Evolutionary conservation across 768 basidiomycete genomes (phyloP).

Genomic region (Dentipellis sp.): DNA sequence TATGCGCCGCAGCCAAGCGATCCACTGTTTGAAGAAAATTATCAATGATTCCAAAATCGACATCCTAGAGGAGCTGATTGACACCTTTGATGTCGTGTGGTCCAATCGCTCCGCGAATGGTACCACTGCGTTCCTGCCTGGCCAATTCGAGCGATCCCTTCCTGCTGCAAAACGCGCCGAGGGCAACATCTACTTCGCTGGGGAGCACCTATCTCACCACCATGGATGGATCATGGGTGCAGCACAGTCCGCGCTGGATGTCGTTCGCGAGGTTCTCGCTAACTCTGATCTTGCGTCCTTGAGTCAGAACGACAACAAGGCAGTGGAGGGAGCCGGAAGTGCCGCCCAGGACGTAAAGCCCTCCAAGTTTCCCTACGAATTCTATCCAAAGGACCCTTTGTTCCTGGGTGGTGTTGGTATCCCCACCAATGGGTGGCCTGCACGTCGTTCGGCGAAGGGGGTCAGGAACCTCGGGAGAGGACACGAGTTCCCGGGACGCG

Average conservation of each 20-base stretch:
- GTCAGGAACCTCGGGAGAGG: neutral
- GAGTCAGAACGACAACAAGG: neutral
- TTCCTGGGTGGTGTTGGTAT: neutral
- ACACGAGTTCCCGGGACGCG: too few species aligned
- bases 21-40: conserved; percentile 15
- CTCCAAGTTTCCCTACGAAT: neutral
- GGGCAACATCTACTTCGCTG: conserved; percentile 19
- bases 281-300: neutral
- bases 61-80: neutral
- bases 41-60: conserved; percentile 7
- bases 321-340: neutral
- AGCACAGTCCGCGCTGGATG: conserved; percentile 11
- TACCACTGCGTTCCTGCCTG: conserved; percentile 22
- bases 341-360: neutral
- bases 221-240: conserved; percentile 22
- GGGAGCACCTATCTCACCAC: conserved; percentile 19
- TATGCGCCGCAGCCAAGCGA: conserved; percentile 13
- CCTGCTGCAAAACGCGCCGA: conserved; percentile 14
- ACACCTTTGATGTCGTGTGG: conserved; percentile 17
- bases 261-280: neutral
- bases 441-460: neutral
- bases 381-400: neutral
- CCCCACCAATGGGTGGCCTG: neutral
- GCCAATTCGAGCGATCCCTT: conserved; percentile 16
- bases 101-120: conserved; percentile 17